These are phyloP conservation scores for Alternaria metachromatica DNA, from an alignment of 2,329 filamentous ascomycete genomes.

Conservation along the genomic window DNA sequence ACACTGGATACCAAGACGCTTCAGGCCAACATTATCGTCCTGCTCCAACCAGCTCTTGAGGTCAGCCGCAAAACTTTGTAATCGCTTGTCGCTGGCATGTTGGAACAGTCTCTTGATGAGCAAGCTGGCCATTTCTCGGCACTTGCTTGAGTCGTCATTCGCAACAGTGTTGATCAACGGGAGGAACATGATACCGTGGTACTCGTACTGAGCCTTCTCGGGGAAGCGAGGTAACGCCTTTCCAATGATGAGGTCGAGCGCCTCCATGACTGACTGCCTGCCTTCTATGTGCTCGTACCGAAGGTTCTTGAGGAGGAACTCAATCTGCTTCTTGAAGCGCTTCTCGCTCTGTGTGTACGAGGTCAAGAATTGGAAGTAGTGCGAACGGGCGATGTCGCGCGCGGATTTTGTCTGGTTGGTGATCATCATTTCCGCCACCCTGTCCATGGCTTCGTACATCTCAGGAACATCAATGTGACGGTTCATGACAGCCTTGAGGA, in stretches of 20 bases:
- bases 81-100: slow-evolving; percentile 74
- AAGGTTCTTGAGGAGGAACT: slow-evolving; percentile 87
- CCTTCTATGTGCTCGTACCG: slow-evolving; percentile 90
- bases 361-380: slow-evolving; percentile 91
- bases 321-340: slow-evolving; percentile 86
- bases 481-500: slow-evolving; percentile 84
- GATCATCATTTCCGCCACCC: slow-evolving; percentile 85
- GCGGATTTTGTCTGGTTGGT: slow-evolving; percentile 91
- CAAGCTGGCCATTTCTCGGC: slow-evolving; percentile 79
- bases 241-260: slow-evolving; percentile 81
- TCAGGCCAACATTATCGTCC: slow-evolving; percentile 72
- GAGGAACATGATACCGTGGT: slow-evolving; percentile 81
- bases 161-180: slow-evolving; percentile 84
- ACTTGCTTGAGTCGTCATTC: slow-evolving; percentile 88
- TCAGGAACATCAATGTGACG: slow-evolving; percentile 84
- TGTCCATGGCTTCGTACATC: slow-evolving; percentile 90
- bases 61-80: slow-evolving; percentile 72
- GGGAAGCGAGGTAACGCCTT: slow-evolving; percentile 69
- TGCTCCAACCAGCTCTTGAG: slow-evolving; percentile 79
- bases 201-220: slow-evolving; percentile 76
- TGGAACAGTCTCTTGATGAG: slow-evolving; percentile 83
- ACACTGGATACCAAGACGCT: slow-evolving; percentile 77
- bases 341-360: slow-evolving; percentile 93
- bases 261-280: slow-evolving; percentile 90
- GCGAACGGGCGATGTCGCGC: slow-evolving; percentile 83